Base-by-base conservation (phyloP, 306 rosid genomes). In the Albizia julibrissin region DNA sequence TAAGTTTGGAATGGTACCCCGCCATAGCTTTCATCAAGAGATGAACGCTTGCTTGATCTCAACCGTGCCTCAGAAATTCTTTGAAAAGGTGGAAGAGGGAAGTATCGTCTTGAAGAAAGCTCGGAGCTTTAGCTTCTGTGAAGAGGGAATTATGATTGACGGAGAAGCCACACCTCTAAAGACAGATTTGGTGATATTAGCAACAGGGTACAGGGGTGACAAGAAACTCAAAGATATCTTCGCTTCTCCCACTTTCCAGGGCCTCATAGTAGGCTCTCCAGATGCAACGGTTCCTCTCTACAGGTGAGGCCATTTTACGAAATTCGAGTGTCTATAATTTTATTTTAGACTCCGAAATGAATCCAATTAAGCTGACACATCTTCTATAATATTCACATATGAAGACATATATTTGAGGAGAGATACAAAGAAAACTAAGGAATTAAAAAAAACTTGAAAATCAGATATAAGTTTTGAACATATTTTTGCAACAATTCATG, bases 1-100 rank as follows among this genome's bases (percentile, higher is more conserved):
- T 8, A 91, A 90, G 88, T 84, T 85, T 27, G 96, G 97, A 54
- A 86, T 93, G 96, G 90, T 93, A 11, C 96, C 96, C 3, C 78
- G 56, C 61, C 94, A 88, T 9, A 83, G 91, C 44, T 91, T 93
- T 64, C 87, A 85, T 40, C 80, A 87, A 58, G 72, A 87, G 10
- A 18, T 93, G 0, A 89, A 79, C 80, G 58, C 93, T 8, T 87
- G 96, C 83, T 7, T 83, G 78, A 8, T 81, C 43, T 44, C 91
- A 18, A 46, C 26, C 1, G 72, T 91, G 69, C 93, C 94, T 0
- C 89, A 86, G 33, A 88, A 87, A 24, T 89, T 93, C 79, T 88
- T 81, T 26, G 89, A 93, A 12, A 83, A 79, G 79, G 97, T 89
- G 6, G 87, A 83, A 75, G 91, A 93, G 68, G 94, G 95, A 61